These are phyloP conservation scores for Exophiala oligosperma DNA, from an alignment of 2,329 filamentous ascomycete genomes.

Conservation along the genomic window DNA sequence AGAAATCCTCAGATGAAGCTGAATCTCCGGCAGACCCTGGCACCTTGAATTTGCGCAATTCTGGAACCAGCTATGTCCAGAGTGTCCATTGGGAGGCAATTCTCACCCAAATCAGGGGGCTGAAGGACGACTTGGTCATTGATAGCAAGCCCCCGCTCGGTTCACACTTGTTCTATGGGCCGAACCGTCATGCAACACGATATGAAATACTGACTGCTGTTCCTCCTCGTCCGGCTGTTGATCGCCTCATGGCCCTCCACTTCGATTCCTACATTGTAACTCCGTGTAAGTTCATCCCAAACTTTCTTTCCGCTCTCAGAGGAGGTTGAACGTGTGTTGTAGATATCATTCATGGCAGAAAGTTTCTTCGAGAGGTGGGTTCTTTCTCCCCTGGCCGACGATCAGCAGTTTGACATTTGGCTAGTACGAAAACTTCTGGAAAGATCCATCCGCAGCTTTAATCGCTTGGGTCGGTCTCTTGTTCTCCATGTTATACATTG, in stretches of 20 bases:
- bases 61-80: constrained; percentile 34
- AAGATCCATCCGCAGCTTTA: constrained; percentile 36
- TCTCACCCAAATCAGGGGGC: constrained; percentile 32
- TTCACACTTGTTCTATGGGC: constrained; percentile 32
- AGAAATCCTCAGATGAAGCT: constrained; percentile 24
- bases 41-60: constrained; percentile 29
- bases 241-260: constrained; percentile 31
- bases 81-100: constrained; percentile 36
- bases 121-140: constrained; percentile 29
- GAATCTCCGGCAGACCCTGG: constrained; percentile 30
- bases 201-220: constrained; percentile 34
- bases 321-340: constrained; percentile 25
- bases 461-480: constrained; percentile 48
- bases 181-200: constrained; percentile 29
- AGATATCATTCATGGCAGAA: constrained; percentile 32
- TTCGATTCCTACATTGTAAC: constrained; percentile 31
- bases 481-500: constrained; percentile 41
- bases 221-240: constrained; percentile 32
- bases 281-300: constrained; percentile 28
- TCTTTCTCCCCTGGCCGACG: constrained; percentile 23
- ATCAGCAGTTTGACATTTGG: constrained; percentile 29
- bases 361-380: constrained; percentile 33
- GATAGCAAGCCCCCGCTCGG: constrained; percentile 25
- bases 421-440: constrained; percentile 48
- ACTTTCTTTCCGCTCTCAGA: constrained; percentile 22